These are phyloP conservation scores for Pseudoscleropodium purum DNA, from an alignment of 225 moss, liverwort and hornwort genomes.

Conservation along the genomic window DNA sequence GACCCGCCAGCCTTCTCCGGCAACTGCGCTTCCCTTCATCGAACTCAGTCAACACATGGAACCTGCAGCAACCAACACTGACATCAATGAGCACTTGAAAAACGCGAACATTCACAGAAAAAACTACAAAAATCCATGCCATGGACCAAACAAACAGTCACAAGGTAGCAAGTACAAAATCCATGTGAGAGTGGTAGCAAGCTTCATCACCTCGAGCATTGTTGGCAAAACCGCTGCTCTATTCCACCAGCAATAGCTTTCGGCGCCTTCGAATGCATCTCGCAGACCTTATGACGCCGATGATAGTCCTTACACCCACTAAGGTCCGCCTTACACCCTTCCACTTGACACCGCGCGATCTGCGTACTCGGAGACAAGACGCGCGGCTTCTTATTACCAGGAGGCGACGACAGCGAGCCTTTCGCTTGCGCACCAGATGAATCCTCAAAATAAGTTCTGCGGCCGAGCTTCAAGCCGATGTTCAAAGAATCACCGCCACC, in stretches of 20 bases:
- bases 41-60: slow-evolving; percentile 80
- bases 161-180: not conserved
- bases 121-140: not conserved
- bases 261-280: slow-evolving; percentile 80
- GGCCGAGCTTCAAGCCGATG: slow-evolving; percentile 75
- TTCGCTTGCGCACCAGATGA: slow-evolving; percentile 21
- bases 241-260: slow-evolving; percentile 57
- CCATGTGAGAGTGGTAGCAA: not conserved
- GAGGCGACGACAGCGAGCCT: slow-evolving; percentile 30
- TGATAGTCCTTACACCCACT: slow-evolving; percentile 87
- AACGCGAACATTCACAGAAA: not conserved
- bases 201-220: slow-evolving; percentile 50
- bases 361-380: slow-evolving; percentile 53
- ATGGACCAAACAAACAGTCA: too few species aligned
- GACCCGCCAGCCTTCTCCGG: slow-evolving; percentile 74
- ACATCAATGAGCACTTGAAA: not conserved
- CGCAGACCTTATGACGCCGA: slow-evolving; percentile 89
- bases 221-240: slow-evolving; percentile 97
- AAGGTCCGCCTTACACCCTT: slow-evolving; percentile 85
- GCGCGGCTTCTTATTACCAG: slow-evolving; percentile 69
- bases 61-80: slow-evolving; percentile 34
- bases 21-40: slow-evolving; percentile 95
- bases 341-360: slow-evolving; percentile 79
- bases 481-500: slow-evolving; percentile 49
- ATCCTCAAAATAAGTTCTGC: slow-evolving; percentile 82